Evolutionary conservation across 2,329 filamentous ascomycete species (phyloP).

Genomic region (Colletotrichum sp.): DNA sequence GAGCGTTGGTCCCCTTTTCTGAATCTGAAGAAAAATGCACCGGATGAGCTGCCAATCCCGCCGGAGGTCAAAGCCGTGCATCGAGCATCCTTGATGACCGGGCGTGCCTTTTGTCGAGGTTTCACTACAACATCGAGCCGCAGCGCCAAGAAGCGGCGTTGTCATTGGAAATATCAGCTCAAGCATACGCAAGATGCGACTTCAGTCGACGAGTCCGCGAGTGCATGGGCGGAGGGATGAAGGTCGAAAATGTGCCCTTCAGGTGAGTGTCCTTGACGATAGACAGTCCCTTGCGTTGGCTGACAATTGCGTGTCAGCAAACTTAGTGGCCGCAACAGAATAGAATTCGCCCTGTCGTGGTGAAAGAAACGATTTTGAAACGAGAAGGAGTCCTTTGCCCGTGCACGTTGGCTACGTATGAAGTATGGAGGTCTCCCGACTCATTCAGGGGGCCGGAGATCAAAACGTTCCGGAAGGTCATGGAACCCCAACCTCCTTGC

Average conservation of each 20-base stretch:
- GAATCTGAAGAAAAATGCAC: not conserved
- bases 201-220: not conserved
- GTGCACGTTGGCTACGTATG: not conserved
- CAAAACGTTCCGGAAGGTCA: conserved; percentile 18
- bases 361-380: conserved; percentile 12
- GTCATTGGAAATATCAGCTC: not conserved
- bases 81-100: not conserved
- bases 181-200: not conserved
- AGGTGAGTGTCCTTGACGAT: not conserved
- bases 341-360: not conserved
- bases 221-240: not conserved
- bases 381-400: not conserved
- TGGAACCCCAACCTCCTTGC: not conserved
- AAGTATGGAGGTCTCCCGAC: not conserved
- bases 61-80: not conserved
- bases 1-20: conserved; percentile 5
- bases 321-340: not conserved
- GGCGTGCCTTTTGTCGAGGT: not conserved
- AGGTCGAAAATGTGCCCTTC: not conserved
- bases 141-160: not conserved
- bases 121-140: not conserved
- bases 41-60: not conserved
- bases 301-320: not conserved
- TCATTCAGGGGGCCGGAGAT: not conserved
- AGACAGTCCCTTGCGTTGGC: not conserved